A percentile compares a stretch with the other conserved stretches of the same genome.
phyloP scores from a whole-genome alignment of 2,329 filamentous ascomycete genomes.

The Ambrosiella beaveri region DNA sequence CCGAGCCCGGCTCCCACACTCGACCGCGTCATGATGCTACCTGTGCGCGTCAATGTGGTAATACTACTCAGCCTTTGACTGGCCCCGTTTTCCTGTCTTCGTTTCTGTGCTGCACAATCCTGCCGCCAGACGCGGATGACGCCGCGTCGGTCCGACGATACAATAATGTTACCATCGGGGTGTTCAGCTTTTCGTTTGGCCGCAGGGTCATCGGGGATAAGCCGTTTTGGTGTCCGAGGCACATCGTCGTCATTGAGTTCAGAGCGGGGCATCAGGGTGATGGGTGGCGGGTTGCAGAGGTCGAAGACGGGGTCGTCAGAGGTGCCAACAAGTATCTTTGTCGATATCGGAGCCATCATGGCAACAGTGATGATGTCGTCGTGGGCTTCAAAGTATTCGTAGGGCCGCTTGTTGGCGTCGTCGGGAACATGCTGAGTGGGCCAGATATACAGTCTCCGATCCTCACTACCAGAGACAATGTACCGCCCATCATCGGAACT shows the following conservation, averaged over 20 bases:
- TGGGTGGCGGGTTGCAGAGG: conserved; percentile 83
- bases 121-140: conserved; percentile 89
- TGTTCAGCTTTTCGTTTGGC: conserved; percentile 42
- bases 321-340: conserved; percentile 57
- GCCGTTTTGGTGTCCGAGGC: conserved; percentile 17
- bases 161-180: conserved; percentile 69
- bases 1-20: conserved; percentile 32
- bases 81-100: conserved; percentile 62
- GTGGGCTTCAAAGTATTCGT: conserved; percentile 85
- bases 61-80: conserved; percentile 47
- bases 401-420: conserved; percentile 60
- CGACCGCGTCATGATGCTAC: conserved; percentile 37
- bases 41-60: conserved; percentile 37
- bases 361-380: conserved; percentile 79
- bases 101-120: conserved; percentile 73
- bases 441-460: conserved; percentile 84
- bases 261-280: conserved; percentile 60
- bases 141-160: conserved; percentile 77
- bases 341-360: conserved; percentile 63
- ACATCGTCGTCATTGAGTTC: conserved; percentile 13
- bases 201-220: conserved; percentile 20
- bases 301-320: conserved; percentile 92
- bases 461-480: conserved; percentile 85
- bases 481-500: conserved; percentile 78
- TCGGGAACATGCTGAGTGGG: conserved; percentile 33